Evolutionary conservation across 495 filamentous ascomycete genomes (phyloP), one percentile per base, ranked within the genome.

Genomic region (Amorphotheca resinae): DNA sequence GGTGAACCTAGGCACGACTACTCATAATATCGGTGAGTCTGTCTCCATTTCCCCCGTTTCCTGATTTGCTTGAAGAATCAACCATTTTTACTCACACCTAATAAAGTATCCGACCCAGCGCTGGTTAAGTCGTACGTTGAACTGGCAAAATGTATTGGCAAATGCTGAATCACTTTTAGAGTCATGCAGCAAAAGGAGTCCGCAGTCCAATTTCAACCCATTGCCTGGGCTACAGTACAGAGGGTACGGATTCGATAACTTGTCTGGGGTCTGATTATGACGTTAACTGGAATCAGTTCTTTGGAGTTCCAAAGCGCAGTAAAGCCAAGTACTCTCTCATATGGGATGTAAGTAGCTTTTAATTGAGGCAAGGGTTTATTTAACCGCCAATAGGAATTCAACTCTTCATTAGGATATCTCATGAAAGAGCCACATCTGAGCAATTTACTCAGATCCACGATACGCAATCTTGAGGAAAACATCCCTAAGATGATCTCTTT

Each of bases 401-500:
- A 64, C 23, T 56, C 56, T 20, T 46, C 67, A 21, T 47, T 61
- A 8, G 53, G 49, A 9, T 48, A 62, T 31, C 53, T 80, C 9
- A 64, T 66, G 45, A 49, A 54, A 33, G 69, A 74, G 25, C 55
- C 63, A 4, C 61, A 65, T 22, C 40, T 74, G 1, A 56, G 57
- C 15, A 59, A 68, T 12, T 52, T 66, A 12, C 59, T 67, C 3
- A 38, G 49, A 1, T 23, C 48, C 1, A 63, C 64, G 7, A 51
- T 60, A n/a, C 45, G 45, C 0, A 45, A 59, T 14, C 50, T 79
- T 2, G 45, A 68, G 62, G 41, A 57, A 44, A 41, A 66, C 56
- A 43, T 68, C 42, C 48, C 66, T 47, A 68, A 72, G 40, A 46
- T 83, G 22, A 71, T 81, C 20, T 73, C 69, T 4, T 79, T 77